Evolutionary conservation across 371 early-diverging fungal species (phyloP).

Genomic region (Fennellomyces sp.): DNA sequence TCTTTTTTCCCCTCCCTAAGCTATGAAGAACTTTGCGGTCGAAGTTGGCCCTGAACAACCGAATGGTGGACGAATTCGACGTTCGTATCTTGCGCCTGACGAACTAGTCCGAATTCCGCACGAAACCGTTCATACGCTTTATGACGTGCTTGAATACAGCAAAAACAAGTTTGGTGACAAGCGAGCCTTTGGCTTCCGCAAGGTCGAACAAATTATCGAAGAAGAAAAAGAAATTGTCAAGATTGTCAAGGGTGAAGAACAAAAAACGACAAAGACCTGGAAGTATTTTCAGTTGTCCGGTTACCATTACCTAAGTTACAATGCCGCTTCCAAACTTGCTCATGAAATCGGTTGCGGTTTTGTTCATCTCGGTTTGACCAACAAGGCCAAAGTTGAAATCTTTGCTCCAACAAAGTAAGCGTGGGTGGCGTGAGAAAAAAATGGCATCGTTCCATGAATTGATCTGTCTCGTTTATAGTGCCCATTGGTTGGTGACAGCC

Average conservation of each 20-base stretch:
- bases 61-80: constrained; percentile 25
- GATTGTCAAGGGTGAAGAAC: constrained; percentile 61
- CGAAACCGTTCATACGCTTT: constrained; percentile 64
- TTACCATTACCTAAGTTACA: constrained; percentile 70
- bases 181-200: constrained; percentile 71
- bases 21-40: constrained; percentile 17
- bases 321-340: constrained; percentile 55
- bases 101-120: constrained; percentile 54
- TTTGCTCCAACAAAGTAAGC: constrained; percentile 78
- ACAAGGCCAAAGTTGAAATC: constrained; percentile 66
- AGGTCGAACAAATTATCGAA: constrained; percentile 61
- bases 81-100: constrained; percentile 57
- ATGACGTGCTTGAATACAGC: constrained; percentile 66
- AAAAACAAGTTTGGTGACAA: constrained; percentile 45
- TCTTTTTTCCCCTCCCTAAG: not conserved
- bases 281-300: constrained; percentile 73
- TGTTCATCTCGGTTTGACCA: constrained; percentile 61
- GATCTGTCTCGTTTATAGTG: constrained; percentile 37
- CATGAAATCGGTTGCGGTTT: constrained; percentile 68
- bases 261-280: constrained; percentile 79
- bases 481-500: constrained; percentile 74
- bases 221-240: constrained; percentile 79
- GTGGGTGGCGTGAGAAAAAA: not conserved
- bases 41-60: constrained; percentile 25
- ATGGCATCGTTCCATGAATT: no score